Base-by-base conservation (phyloP, 345 rosid species). In the Brassica cretica region DNA sequence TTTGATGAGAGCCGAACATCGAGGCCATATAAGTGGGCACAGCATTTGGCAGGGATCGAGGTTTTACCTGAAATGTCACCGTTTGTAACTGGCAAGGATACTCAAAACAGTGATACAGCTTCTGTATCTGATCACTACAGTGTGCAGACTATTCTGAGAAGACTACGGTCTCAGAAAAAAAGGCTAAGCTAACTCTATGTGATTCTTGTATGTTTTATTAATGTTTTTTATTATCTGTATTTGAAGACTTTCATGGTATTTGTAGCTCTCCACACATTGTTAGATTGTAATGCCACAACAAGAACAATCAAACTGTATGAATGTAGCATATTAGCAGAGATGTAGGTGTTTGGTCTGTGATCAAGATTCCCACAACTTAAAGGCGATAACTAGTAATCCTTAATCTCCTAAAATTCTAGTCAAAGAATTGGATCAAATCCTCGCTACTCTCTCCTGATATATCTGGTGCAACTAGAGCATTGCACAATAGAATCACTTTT, bases 21-120 rank as follows among this genome's bases (percentile, higher is more conserved):
- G 46, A 96, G 91, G 70, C 96, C 98, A 49, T 95, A 88, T 77
- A 93, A 90, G 81, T 91, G 98, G 99, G 97, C 92, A 29, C 98
- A 91, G 72, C 93, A 87, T 85, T 85, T 95, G 84, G 98, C 98
- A 0, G 99, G 98, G 80, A 91, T 95, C 63, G 97, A 88, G 85
- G 85, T 93, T 84, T 86, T 93, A 74, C 98, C 96, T 6, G 99
- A 95, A 79, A 87, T 90, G 72, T 81, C 96, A 49, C 96, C 92
- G 11, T 79, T 91, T 86, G 84, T 91, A 58, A 70, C 77, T 68
- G 77, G 71, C 72, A 86, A 65, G 59, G 89, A 89, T 78, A 79
- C 82, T 71, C 76, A 81, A 71, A 67, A 71, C 66, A 72, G 70
- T 78, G 98, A 90, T 73, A 68, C 85, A 44, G 68, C 78, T 74